phyloP scores from a whole-genome alignment of 257 asterid species.

The Solanum pinnatisectum region DNA sequence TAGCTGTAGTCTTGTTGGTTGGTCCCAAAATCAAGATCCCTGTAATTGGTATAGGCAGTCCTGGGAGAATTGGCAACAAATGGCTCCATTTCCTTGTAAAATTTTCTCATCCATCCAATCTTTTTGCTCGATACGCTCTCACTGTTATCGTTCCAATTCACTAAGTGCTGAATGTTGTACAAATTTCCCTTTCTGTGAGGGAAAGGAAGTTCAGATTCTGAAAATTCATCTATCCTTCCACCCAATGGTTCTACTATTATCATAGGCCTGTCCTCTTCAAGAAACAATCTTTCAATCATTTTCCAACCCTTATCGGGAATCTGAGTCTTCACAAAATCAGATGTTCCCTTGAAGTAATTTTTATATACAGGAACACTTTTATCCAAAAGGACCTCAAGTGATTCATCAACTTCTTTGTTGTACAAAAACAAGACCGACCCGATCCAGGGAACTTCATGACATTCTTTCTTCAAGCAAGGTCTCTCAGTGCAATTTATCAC shows the following conservation, averaged over 20 bases:
- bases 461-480: conserved; percentile 6
- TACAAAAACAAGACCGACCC: conserved; percentile 9
- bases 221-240: conserved; percentile 18
- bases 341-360: conserved; percentile 8
- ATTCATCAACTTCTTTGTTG: background rate
- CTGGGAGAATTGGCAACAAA: conserved; percentile 16
- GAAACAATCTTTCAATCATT: conserved; percentile 6
- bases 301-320: conserved; percentile 12
- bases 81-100: conserved; percentile 12
- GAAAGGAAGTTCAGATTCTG: conserved; percentile 13
- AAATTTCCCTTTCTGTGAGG: conserved; percentile 25
- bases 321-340: conserved; percentile 12
- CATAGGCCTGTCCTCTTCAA: background rate
- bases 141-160: conserved; percentile 4
- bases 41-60: conserved; percentile 2
- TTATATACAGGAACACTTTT: background rate
- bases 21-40: conserved; percentile 12
- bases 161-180: background rate
- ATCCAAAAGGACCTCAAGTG: background rate
- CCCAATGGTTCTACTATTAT: conserved; percentile 19
- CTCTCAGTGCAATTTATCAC: background rate
- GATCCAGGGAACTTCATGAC: conserved; percentile 13
- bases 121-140: background rate
- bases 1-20: conserved; percentile 13
- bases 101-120: conserved; percentile 12